Percentiles rank a stretch among this genome's conserved stretches.
These are phyloP conservation scores for Backusella morwellensis DNA, from an alignment of 192 early-diverging fungal genomes.

Conservation along the genomic window DNA sequence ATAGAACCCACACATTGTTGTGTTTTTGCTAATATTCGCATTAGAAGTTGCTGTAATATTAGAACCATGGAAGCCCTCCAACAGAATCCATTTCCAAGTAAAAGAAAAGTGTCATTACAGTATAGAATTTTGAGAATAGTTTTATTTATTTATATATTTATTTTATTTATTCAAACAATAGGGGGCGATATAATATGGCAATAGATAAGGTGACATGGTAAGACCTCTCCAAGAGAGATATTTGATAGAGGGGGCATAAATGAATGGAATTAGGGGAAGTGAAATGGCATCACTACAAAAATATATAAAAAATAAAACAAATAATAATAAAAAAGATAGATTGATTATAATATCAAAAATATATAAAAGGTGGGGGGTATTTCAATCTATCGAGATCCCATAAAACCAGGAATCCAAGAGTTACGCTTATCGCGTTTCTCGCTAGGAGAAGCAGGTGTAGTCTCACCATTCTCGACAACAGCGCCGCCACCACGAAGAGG, in stretches of 20 bases:
- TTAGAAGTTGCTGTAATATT: too few relatives aligned
- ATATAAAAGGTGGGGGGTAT: background rate
- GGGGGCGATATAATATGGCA: constrained; percentile 3
- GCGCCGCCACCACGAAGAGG: constrained; percentile 80
- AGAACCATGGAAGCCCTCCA: too few relatives aligned
- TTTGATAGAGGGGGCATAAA: background rate
- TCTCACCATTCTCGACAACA: constrained; percentile 11
- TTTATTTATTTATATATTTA: background rate
- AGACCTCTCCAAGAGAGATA: background rate
- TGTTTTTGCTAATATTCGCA: too few relatives aligned
- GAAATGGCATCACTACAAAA: background rate
- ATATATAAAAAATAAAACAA: background rate
- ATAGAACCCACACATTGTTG: too few relatives aligned
- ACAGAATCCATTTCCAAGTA: too few relatives aligned
- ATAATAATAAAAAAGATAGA: background rate
- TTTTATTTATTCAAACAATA: constrained; percentile 5
- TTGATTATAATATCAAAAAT: background rate
- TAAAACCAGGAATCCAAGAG: constrained; percentile 40
- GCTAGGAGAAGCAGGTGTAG: constrained; percentile 24
- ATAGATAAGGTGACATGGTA: constrained; percentile 1
- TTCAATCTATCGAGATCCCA: constrained; percentile 19
- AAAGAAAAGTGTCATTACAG: too few relatives aligned
- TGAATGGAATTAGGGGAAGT: constrained; percentile 2
- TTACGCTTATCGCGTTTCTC: constrained; percentile 30
- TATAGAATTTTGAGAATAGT: background rate